Conservation (phyloP, 345 rosid species). For the Ceriops zippeliana region DNA sequence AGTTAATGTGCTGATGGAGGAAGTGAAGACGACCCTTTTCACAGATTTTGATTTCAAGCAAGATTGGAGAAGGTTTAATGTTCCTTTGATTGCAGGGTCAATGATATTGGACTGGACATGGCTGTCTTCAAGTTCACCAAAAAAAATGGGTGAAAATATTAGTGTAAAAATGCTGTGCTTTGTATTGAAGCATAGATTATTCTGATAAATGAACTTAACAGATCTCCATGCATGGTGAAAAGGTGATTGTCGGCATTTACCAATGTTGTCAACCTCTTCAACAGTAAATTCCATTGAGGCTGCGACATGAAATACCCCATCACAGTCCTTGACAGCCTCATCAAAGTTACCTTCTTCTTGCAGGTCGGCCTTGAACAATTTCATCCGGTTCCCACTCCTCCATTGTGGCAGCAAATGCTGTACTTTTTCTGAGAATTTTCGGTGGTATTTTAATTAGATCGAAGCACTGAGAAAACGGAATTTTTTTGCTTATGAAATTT, state of each 20-base stretch:
- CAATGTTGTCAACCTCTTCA: conserved; percentile 29
- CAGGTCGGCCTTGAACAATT: conserved; percentile 69
- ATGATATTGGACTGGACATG: conserved; percentile 49
- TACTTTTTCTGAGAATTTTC: conserved; percentile 41
- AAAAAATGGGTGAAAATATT: not conserved
- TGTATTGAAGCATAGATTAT: too few relatives aligned
- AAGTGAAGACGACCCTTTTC: conserved; percentile 75
- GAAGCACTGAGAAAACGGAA: too few relatives aligned
- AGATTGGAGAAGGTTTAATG: conserved; percentile 62
- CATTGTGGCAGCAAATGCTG: conserved; percentile 39
- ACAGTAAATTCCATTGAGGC: conserved; percentile 68
- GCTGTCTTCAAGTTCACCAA: conserved; percentile 35
- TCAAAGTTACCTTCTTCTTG: conserved; percentile 73
- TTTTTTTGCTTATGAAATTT: too few relatives aligned
- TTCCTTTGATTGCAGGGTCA: conserved; percentile 63
- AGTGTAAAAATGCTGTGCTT: too few relatives aligned
- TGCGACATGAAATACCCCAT: conserved; percentile 86
- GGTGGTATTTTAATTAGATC: too few relatives aligned
- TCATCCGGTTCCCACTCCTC: conserved; percentile 42
- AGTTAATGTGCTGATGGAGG: conserved; percentile 78
- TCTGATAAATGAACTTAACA: too few relatives aligned
- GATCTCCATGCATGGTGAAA: not conserved
- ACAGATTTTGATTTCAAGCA: conserved; percentile 63
- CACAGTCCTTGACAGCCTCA: conserved; percentile 65
- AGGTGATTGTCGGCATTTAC: conserved; percentile 26